Evolutionary conservation across 331 rosid species (phyloP).

Genomic region (Quercus tomentella): DNA sequence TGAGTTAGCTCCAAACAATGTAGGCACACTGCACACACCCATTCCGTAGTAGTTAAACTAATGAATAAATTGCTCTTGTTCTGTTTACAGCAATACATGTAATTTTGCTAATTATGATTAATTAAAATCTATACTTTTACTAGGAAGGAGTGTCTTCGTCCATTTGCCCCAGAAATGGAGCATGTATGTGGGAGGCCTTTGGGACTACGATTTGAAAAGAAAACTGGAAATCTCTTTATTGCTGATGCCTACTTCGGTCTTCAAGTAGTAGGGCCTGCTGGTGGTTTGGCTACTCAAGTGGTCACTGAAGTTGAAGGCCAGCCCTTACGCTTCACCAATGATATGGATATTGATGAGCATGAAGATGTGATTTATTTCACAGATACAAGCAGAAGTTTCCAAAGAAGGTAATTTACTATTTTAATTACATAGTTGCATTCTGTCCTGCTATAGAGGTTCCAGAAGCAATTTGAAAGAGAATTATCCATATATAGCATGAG

Average conservation of each 20-base stretch:
- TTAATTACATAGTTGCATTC: not conserved
- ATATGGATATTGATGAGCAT: constrained; percentile 72
- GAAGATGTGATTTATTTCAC: constrained; percentile 70
- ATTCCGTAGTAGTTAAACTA: not conserved
- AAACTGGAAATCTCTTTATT: constrained; percentile 73
- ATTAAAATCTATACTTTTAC: constrained; percentile 9
- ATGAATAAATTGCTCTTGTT: not conserved
- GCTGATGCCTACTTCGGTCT: constrained; percentile 95
- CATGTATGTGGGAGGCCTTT: constrained; percentile 91
- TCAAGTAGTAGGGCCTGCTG: constrained; percentile 71
- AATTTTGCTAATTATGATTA: not conserved
- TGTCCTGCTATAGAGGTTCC: not conserved
- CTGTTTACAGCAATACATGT: not conserved
- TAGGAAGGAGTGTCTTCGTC: constrained; percentile 65
- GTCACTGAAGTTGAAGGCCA: constrained; percentile 68
- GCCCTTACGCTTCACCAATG: constrained; percentile 74
- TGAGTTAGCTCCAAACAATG: not conserved
- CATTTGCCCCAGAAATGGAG: constrained; percentile 84
- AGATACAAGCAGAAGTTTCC: constrained; percentile 59
- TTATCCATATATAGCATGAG: not conserved
- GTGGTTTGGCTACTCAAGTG: constrained; percentile 72
- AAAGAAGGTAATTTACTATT: constrained; percentile 64
- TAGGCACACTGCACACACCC: not conserved
- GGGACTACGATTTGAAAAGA: constrained; percentile 70
- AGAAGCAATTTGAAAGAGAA: not conserved